Base-by-base conservation (phyloP, 2,329 filamentous ascomycete genomes). In the Colletotrichum zoysiae region DNA sequence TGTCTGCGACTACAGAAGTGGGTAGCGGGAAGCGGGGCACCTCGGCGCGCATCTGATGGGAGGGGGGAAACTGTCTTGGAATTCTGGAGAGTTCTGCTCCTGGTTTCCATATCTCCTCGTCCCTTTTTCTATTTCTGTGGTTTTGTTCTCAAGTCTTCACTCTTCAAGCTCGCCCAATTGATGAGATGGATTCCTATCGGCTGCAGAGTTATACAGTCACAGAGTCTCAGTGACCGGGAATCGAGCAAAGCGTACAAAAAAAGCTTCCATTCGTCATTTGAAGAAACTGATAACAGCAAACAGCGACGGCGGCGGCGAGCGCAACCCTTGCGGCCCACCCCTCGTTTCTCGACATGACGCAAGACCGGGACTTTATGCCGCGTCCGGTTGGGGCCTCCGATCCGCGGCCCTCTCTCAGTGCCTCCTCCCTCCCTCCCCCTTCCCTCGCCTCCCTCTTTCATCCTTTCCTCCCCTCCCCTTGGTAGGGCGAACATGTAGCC, bases 361-460 rank as follows among this genome's bases (percentile, higher is more conserved):
- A 73, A 71, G 69, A 64, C 46, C 59, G 65, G 69, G 26, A 38
- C 11, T 69, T 69, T 71, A 64, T 69, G 58, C 69, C 65, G 69
- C 65, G 69, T 69, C 69, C 65, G 59, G 58, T 64, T 53, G 48
- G 53, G 26, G 4, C n/a, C 61, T 71, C 69, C 59, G 65, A 56
- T 71, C 65, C 59, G 65, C 69, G 69, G 69, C 64, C 7, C 44
- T 18, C 40, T 42, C 8, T 18, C 42, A 6, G 18, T 44, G 18
- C 44, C 44, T n/a, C 18, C 42, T 8, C 42, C 1, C 18, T n/a
- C n/a, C n/a, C n/a, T n/a, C n/a, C n/a, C n/a, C 12, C 20, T 46
- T 5, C 8, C 44, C 44, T n/a, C 20, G 6, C 42, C 16, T 44
- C 16, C 14, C 40, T 42, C 14, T 11, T 40, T 4, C 12, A 14